Evolutionary conservation across 2,329 filamentous ascomycete species (phyloP), one percentile per base, ranked within the genome.

Genomic region (Rachicladosporium sp.): DNA sequence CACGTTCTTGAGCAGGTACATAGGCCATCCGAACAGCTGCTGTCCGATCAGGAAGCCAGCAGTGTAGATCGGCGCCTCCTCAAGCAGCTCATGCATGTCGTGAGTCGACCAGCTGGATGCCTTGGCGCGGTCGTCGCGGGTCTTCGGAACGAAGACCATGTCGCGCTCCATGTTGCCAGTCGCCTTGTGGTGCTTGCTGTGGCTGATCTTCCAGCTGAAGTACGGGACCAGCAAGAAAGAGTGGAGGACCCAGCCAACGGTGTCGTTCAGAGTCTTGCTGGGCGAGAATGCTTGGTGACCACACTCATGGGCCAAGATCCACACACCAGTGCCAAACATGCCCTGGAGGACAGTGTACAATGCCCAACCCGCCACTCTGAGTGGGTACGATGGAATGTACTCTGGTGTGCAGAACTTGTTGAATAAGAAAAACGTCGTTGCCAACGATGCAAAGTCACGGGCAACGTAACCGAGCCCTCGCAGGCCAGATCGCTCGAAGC

Each of bases 151-250:
- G 61, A 95, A 96, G 47, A 96, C 91, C 91, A 98, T 98, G 67
- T 98, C 91, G 52, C 89, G 85, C 67, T 93, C 87, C 68, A 98
- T 80, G 73, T 98, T 78, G 54, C 88, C 91, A 31, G 91, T 98
- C 48, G 88, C 87, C 76, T 96, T 96, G 82, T 98, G 91, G 72
- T 98, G 91, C 78, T 94, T 94, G 70, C 86, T 83, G 70, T 98
- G 91, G 50, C 87, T 94, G 66, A 96, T 88, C 70, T 98, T 93
- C 91, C 91, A 98, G 60, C 86, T 93, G 71, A 95, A 98, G 71
- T 96, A 98, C 13, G 91, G 91, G 36, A 98, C 89, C 41, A 95
- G 72, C 31, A 95, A 77, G 33, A 78, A 64, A 30, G 88, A 94
- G 70, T 96, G 89, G 53, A 85, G 76, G 60, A 94, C 63, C 84